phyloP scores from a whole-genome alignment of 345 rosid genomes.

The Carallia pectinifolia region DNA sequence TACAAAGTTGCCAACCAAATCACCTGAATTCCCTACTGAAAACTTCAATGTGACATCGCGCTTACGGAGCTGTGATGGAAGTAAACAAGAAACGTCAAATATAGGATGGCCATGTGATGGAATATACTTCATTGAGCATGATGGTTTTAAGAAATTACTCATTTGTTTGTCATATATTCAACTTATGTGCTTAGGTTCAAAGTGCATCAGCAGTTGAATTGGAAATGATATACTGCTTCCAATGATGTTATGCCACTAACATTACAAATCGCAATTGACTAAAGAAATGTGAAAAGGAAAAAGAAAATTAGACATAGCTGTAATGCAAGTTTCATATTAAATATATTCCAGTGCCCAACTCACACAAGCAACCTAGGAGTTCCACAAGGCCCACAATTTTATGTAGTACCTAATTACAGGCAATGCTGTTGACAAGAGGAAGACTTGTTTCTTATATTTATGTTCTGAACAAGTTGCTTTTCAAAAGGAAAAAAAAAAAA shows the following conservation, averaged over 20 bases:
- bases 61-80: conserved; percentile 62
- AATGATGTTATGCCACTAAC: background rate
- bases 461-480: too few relatives aligned
- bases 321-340: too few relatives aligned
- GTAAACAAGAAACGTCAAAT: conserved; percentile 8
- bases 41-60: conserved; percentile 66
- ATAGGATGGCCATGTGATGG: background rate
- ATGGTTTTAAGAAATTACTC: background rate
- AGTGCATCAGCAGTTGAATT: background rate
- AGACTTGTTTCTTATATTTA: too few relatives aligned
- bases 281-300: background rate
- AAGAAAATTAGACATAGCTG: too few relatives aligned
- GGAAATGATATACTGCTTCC: background rate
- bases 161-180: background rate
- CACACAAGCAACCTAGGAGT: too few relatives aligned
- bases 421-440: too few relatives aligned
- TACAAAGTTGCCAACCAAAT: conserved; percentile 42
- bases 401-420: too few relatives aligned
- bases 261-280: background rate
- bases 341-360: too few relatives aligned
- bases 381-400: too few relatives aligned
- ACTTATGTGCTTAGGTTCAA: background rate
- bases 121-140: background rate
- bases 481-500: background rate
- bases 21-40: conserved; percentile 40